Base-by-base conservation (phyloP, 2,329 filamentous ascomycete species). In the Phaeosphaeriaceae sp. region DNA sequence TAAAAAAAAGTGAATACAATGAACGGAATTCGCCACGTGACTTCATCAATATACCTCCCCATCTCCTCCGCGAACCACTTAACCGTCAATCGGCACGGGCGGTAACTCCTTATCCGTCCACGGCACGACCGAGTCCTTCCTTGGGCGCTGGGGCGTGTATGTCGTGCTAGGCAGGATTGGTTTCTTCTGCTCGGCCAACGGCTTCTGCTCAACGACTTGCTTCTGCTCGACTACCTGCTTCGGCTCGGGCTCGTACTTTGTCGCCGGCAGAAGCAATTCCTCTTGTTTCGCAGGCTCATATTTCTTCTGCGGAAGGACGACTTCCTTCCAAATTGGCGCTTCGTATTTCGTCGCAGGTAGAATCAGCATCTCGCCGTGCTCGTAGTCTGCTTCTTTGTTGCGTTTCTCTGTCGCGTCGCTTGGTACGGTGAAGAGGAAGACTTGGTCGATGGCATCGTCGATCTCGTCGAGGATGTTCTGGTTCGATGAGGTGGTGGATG, bases 391-490 rank as follows among this genome's bases (percentile, higher is more conserved):
- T 48, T 48, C 24, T 9, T 49, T 11, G 17, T 30, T 23, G 22
- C 1, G 19, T 22, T 46, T 17, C n/a, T 21, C 4, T 23, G 32
- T 32, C 35, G 24, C 46, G 43, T 32, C 42, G 28, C 22, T 47
- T 1, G 49, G 55, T 10, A 60, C 57, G n/a, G 58, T 64, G 52
- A 62, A 69, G 47, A 63, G 56, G 47, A 66, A 70, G 40, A 61
- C 60, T 49, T 70, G 66, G 23, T 71, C 68, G 42, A 71, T 71
- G 4, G 68, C 68, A 28, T 66, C 63, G 52, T 71, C 68, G 30
- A 71, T 71, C 8, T 71, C 61, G 17, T 66, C 57, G 19, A 71
- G 58, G 7, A 71, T 48, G 17, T 65, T 63, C 21, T 64, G 58
- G 32, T 65, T 61, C 5, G 56, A 54, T 7, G 54, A 52, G 21